Evolutionary conservation across 495 filamentous ascomycete species (phyloP).

Genomic region (Xanthoparmelia taractica): DNA sequence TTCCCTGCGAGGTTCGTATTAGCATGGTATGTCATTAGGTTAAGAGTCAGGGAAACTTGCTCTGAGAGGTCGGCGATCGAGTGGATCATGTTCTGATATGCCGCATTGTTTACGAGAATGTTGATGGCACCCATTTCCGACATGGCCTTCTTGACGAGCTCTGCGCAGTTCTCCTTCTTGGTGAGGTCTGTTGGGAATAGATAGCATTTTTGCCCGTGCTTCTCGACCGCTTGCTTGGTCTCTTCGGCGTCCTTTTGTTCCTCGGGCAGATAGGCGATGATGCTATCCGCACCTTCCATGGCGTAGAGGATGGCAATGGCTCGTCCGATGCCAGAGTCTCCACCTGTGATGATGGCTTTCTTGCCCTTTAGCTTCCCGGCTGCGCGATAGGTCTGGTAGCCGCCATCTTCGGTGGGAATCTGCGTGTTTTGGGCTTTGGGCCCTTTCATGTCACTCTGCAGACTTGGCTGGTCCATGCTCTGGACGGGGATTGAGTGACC

Average conservation of each 20-base stretch:
- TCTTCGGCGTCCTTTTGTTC: conserved; percentile 72
- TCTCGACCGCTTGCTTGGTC: conserved; percentile 60
- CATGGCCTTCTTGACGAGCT: conserved; percentile 58
- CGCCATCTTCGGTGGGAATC: conserved; percentile 62
- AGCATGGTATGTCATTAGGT: conserved; percentile 4
- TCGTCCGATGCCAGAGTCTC: conserved; percentile 75
- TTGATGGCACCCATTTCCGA: conserved; percentile 60
- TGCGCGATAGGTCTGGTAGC: conserved; percentile 67
- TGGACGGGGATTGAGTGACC: conserved; percentile 64
- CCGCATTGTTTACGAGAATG: conserved; percentile 76
- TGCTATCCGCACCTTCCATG: conserved; percentile 70
- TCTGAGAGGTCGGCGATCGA: conserved; percentile 66
- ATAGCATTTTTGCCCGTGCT: conserved; percentile 55
- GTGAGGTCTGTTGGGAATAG: conserved; percentile 55
- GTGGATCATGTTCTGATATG: conserved; percentile 65
- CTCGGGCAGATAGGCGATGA: conserved; percentile 67
- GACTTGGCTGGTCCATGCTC: conserved; percentile 59
- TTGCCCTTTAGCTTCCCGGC: conserved; percentile 70
- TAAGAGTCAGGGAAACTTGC: conserved; percentile 36
- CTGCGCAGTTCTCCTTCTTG: conserved; percentile 57
- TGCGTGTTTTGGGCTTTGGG: conserved; percentile 56
- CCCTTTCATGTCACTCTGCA: conserved; percentile 55
- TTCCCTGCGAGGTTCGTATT: conserved; percentile 39
- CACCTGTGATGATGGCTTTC: conserved; percentile 74
- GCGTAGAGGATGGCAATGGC: conserved; percentile 72